These are phyloP conservation scores for Nitzschia sp. DNA, from an alignment of 108 stramenopile genomes.

Conservation along the genomic window DNA sequence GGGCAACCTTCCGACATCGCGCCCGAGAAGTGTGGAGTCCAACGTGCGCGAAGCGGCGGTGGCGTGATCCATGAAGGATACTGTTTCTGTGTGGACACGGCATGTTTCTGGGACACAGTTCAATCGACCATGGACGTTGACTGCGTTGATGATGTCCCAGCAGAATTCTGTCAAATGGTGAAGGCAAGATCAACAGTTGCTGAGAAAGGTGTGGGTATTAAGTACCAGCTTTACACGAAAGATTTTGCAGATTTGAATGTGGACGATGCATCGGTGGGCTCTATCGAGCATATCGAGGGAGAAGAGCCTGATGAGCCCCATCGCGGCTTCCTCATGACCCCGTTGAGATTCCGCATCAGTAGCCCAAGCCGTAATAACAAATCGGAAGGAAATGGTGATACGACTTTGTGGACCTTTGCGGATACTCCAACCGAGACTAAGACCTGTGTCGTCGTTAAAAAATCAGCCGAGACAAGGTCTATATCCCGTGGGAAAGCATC, in stretches of 20 bases:
- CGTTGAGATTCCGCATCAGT: no score
- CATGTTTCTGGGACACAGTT: background rate
- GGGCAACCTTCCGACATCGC: background rate
- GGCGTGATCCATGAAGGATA: background rate
- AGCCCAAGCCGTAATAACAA: no score
- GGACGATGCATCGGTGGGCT: background rate
- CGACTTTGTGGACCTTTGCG: no score
- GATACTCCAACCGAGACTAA: no score
- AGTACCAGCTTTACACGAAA: background rate
- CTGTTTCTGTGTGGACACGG: background rate
- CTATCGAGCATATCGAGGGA: background rate
- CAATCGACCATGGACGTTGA: background rate
- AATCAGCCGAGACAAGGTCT: no score
- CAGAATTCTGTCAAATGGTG: background rate
- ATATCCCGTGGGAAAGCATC: no score
- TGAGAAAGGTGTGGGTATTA: background rate
- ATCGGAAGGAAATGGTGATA: no score
- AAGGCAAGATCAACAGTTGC: background rate
- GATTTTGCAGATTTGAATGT: background rate
- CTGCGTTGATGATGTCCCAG: background rate
- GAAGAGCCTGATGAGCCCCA: background rate
- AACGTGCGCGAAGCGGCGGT: background rate
- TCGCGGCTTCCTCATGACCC: no score
- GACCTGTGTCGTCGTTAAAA: no score
- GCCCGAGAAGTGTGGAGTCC: background rate